These are phyloP conservation scores for Calocybe gambosa DNA, from an alignment of 1,284 basidiomycete species.

Conservation along the genomic window DNA sequence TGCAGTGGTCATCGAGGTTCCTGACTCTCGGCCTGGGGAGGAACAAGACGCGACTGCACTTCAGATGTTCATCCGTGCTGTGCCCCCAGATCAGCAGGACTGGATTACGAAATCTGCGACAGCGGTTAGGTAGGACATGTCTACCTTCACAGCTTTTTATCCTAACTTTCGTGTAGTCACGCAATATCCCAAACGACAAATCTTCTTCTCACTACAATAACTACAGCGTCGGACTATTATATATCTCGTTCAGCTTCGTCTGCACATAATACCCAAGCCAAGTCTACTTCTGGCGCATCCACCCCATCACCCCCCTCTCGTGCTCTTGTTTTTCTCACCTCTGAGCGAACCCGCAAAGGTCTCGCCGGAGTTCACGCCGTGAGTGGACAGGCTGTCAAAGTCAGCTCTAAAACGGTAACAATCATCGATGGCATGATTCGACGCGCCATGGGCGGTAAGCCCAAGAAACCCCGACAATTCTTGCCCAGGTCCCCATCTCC, in stretches of 20 bases:
- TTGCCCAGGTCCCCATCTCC: slow-evolving; percentile 8
- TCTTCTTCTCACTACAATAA: slow-evolving; percentile 56
- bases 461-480: slow-evolving; percentile 20
- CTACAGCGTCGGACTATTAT: slow-evolving; percentile 58
- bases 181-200: slow-evolving; percentile 66
- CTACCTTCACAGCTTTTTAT: slow-evolving; percentile 3
- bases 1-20: slow-evolving; percentile 72
- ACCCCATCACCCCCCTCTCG: slow-evolving; percentile 27
- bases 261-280: slow-evolving; percentile 25
- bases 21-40: slow-evolving; percentile 34
- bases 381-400: slow-evolving; percentile 60
- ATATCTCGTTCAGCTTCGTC: slow-evolving; percentile 51
- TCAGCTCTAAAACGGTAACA: slow-evolving; percentile 58
- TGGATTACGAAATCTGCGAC: slow-evolving; percentile 69
- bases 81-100: slow-evolving; percentile 66
- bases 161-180: slow-evolving; percentile 36
- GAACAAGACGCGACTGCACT: slow-evolving; percentile 39
- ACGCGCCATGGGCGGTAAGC: slow-evolving; percentile 35
- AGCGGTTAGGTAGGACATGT: slow-evolving; percentile 52
- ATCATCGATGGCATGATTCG: slow-evolving; percentile 60
- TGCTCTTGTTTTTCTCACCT: slow-evolving; percentile 56
- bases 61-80: slow-evolving; percentile 50
- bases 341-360: slow-evolving; percentile 51
- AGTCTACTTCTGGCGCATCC: slow-evolving; percentile 11
- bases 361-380: slow-evolving; percentile 58